Evolutionary conservation across 768 basidiomycete genomes (phyloP).

Genomic region (Pisolithus microcarpus): DNA sequence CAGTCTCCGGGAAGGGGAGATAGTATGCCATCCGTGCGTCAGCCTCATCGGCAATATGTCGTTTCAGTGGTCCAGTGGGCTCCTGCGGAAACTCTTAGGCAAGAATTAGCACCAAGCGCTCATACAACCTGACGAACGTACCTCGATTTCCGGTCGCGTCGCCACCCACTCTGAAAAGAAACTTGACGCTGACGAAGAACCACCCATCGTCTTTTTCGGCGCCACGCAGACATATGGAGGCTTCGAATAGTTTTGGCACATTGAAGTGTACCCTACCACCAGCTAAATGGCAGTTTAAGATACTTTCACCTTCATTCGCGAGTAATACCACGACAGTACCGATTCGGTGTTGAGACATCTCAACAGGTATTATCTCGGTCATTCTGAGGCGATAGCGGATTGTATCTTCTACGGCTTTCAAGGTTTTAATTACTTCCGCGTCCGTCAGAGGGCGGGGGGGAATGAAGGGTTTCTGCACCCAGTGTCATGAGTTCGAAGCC

Average conservation of each 20-base stretch:
- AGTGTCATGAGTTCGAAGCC: conserved; percentile 15
- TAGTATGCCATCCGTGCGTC: conserved; percentile 62
- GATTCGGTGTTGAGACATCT: conserved; percentile 68
- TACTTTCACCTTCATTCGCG: conserved; percentile 3
- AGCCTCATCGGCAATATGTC: conserved; percentile 67
- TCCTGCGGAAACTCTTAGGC: conserved; percentile 62
- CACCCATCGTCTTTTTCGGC: conserved; percentile 66
- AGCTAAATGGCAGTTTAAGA: conserved; percentile 33
- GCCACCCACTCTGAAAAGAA: conserved; percentile 65
- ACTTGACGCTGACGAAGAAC: conserved; percentile 79
- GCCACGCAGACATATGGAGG: conserved; percentile 67
- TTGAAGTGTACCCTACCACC: conserved; percentile 77
- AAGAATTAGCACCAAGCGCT: background rate
- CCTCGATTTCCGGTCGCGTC: conserved; percentile 70
- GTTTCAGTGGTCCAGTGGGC: conserved; percentile 55
- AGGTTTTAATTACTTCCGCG: conserved; percentile 53
- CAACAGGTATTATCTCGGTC: conserved; percentile 72
- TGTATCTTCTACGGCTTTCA: conserved; percentile 66
- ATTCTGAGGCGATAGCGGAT: conserved; percentile 76
- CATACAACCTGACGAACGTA: conserved; percentile 15
- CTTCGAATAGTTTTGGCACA: conserved; percentile 65
- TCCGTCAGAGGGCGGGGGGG: conserved; percentile 64
- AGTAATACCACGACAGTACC: conserved; percentile 34
- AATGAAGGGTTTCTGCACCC: conserved; percentile 57
- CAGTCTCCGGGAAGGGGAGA: conserved; percentile 40